Evolutionary conservation across 148 eudicot genomes (phyloP).

Genomic region (Tetragonia tetragonoides): DNA sequence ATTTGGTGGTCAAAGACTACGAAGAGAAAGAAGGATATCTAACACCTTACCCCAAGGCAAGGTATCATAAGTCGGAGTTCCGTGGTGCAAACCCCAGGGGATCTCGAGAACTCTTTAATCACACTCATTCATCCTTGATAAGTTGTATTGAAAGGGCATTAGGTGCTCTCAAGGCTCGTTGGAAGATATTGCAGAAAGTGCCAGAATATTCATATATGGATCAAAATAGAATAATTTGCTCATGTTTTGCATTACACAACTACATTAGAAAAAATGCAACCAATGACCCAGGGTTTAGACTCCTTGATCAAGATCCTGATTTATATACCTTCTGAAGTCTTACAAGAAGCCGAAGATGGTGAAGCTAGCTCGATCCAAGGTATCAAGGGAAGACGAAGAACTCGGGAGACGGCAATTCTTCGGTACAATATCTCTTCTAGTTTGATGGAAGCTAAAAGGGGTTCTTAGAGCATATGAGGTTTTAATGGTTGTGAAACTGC

Average conservation of each 20-base stretch:
- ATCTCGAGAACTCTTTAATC: slow-evolving; percentile 10
- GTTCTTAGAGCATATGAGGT: too few relatives aligned
- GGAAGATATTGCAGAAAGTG: background rate
- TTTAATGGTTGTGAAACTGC: too few relatives aligned
- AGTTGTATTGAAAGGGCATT: slow-evolving; percentile 15
- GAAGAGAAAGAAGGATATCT: slow-evolving; percentile 6
- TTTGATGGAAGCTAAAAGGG: background rate
- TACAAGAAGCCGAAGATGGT: background rate
- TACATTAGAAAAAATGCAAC: background rate
- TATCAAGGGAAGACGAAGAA: background rate
- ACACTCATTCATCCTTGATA: slow-evolving; percentile 4
- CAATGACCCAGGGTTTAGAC: background rate
- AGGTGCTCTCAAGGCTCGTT: slow-evolving; percentile 6
- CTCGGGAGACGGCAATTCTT: background rate
- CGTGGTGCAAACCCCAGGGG: background rate
- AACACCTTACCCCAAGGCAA: slow-evolving; percentile 12
- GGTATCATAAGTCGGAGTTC: slow-evolving; percentile 9
- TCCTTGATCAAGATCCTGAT: background rate
- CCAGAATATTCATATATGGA: background rate
- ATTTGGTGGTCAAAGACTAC: slow-evolving; percentile 7
- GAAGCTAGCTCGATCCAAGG: background rate
- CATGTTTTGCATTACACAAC: slow-evolving; percentile 4
- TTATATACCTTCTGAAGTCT: background rate
- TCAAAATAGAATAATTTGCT: background rate
- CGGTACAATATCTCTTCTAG: slow-evolving; percentile 4